Evolutionary conservation across 1,284 basidiomycete species (phyloP).

Genomic region (Microstroma glucosiphilum): DNA sequence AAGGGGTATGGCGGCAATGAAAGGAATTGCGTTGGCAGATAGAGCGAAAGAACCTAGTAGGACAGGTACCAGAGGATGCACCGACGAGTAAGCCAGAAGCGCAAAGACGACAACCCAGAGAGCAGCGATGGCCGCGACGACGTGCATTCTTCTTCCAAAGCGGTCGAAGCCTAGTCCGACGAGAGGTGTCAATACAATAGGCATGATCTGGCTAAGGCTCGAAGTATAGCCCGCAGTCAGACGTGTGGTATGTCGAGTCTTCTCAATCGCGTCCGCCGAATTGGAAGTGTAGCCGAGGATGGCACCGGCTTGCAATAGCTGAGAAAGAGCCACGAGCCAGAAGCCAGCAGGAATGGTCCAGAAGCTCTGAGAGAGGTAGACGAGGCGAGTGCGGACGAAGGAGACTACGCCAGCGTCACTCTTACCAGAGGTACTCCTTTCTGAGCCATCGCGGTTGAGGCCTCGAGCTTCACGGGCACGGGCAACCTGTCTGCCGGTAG

Average conservation of each 20-base stretch:
- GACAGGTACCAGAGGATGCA: slow-evolving; percentile 52
- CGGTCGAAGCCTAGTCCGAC: slow-evolving; percentile 44
- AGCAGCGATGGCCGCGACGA: slow-evolving; percentile 39
- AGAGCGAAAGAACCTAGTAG: slow-evolving; percentile 51
- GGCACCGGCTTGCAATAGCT: slow-evolving; percentile 50
- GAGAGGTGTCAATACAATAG: slow-evolving; percentile 53
- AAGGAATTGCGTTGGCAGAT: slow-evolving; percentile 51
- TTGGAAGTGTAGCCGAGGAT: slow-evolving; percentile 48
- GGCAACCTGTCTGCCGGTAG: slow-evolving; percentile 31
- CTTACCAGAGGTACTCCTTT: not conserved
- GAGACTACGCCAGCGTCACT: not conserved
- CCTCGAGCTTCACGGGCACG: not conserved
- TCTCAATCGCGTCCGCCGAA: slow-evolving; percentile 52
- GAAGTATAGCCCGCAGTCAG: slow-evolving; percentile 53
- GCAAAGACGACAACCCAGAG: slow-evolving; percentile 52
- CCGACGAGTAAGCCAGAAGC: slow-evolving; percentile 51
- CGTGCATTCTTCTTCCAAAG: slow-evolving; percentile 33
- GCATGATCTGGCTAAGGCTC: slow-evolving; percentile 52
- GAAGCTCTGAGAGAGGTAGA: slow-evolving; percentile 13
- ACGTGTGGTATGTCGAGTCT: slow-evolving; percentile 50
- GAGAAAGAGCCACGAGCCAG: slow-evolving; percentile 41
- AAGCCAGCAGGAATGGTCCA: slow-evolving; percentile 33
- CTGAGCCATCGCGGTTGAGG: not conserved
- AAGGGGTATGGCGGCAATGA: slow-evolving; percentile 53
- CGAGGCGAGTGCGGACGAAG: not conserved